phyloP scores from a whole-genome alignment of 108 stramenopile genomes.

The Conticribra weissflogii region DNA sequence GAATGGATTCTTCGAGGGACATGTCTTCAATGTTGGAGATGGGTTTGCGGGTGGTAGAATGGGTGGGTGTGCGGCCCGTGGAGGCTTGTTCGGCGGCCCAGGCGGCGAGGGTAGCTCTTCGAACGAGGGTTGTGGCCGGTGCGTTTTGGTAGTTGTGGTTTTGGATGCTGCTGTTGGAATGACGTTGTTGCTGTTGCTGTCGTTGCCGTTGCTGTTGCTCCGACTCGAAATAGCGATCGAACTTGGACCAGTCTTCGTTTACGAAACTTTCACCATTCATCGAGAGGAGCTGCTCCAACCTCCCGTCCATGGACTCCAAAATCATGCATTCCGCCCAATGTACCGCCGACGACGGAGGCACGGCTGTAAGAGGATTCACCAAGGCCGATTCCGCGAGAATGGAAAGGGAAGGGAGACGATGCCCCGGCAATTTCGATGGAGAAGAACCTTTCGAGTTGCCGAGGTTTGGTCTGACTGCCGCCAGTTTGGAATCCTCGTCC shows the following conservation, averaged over 20 bases:
- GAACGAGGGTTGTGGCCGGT: conserved; percentile 4
- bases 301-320: conserved; percentile 64
- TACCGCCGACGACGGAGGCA: conserved; percentile 53
- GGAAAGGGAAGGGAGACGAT: conserved; percentile 72
- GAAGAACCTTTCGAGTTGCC: too few species aligned
- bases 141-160: background rate
- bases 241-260: conserved; percentile 3
- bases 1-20: background rate
- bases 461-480: too few species aligned
- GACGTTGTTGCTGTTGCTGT: background rate
- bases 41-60: background rate
- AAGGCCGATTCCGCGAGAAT: conserved; percentile 70
- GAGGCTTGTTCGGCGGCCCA: conserved; percentile 39
- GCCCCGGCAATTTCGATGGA: conserved; percentile 22
- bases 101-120: conserved; percentile 37
- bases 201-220: background rate
- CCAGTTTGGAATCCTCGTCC: too few species aligned
- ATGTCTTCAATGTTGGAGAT: background rate
- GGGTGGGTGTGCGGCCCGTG: conserved; percentile 37
- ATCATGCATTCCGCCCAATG: conserved; percentile 85
- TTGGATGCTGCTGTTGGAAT: background rate
- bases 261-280: background rate
- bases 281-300: conserved; percentile 18
- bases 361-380: conserved; percentile 72
- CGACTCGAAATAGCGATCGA: background rate